These are phyloP conservation scores for Starmerella davenportii DNA, from an alignment of 805 yeast species.

Conservation along the genomic window DNA sequence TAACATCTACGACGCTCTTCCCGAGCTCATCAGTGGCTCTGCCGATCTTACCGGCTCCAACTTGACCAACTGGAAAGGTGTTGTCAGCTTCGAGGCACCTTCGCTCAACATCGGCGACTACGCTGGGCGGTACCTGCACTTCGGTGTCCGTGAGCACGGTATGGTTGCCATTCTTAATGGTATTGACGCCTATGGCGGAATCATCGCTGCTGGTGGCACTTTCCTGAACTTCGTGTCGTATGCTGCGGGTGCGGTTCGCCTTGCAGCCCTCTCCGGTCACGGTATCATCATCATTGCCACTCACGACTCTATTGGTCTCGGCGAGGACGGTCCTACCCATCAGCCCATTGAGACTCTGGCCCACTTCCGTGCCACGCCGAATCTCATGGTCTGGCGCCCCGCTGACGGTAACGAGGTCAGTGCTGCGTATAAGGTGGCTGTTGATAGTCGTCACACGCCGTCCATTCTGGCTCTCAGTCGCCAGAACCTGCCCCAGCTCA, in stretches of 20 bases:
- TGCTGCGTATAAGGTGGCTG: slow-evolving; percentile 40
- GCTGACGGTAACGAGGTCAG: slow-evolving; percentile 37
- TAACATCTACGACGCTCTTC: slow-evolving; percentile 43
- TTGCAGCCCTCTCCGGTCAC: slow-evolving; percentile 31
- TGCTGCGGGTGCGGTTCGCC: slow-evolving; percentile 36
- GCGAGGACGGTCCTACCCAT: slow-evolving; percentile 44
- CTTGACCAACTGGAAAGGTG: slow-evolving; percentile 71
- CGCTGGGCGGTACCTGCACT: slow-evolving; percentile 85
- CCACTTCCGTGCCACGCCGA: slow-evolving; percentile 36
- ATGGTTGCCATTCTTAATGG: slow-evolving; percentile 98
- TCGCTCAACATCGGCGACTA: slow-evolving; percentile 63
- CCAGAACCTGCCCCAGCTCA: slow-evolving; percentile 76
- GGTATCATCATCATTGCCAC: slow-evolving; percentile 36
- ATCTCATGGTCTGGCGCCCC: slow-evolving; percentile 33
- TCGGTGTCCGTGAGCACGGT: slow-evolving; percentile 98
- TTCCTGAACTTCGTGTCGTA: slow-evolving; percentile 76
- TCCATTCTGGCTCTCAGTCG: slow-evolving; percentile 57
- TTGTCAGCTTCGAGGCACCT: slow-evolving; percentile 86
- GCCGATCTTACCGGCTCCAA: slow-evolving; percentile 97
- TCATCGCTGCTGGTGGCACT: slow-evolving; percentile 88
- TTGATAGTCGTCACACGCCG: slow-evolving; percentile 43
- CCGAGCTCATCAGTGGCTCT: slow-evolving; percentile 92
- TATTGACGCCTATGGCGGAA: slow-evolving; percentile 75
- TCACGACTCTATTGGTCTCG: slow-evolving; percentile 40
- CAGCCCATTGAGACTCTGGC: slow-evolving; percentile 38